Conservation (phyloP, 2,329 filamentous ascomycete genomes). For the Seiridium cupressi region DNA sequence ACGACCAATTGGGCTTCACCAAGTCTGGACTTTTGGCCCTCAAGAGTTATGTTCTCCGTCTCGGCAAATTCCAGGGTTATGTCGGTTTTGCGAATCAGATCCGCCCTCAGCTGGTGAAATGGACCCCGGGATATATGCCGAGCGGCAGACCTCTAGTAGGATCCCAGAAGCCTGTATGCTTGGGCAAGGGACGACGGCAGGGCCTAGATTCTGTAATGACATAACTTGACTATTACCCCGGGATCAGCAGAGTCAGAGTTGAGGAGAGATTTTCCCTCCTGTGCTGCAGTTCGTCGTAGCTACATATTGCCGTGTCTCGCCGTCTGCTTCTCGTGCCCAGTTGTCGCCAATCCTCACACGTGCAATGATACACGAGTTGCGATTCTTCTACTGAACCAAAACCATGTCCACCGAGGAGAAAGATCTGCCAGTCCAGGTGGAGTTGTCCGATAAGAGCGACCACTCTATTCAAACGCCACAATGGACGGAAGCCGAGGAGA, state of each 20-base stretch:
- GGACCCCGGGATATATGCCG: neutral
- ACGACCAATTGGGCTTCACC: neutral
- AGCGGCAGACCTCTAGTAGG: neutral
- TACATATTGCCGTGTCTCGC: too few relatives aligned
- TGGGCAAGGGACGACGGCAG: too few relatives aligned
- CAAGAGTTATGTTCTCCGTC: neutral
- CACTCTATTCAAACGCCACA: conserved; percentile 27
- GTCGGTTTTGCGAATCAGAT: neutral
- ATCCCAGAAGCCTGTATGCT: too few relatives aligned
- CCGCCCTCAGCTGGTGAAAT: neutral
- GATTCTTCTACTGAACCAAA: conserved; percentile 36
- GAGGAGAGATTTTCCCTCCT: too few relatives aligned
- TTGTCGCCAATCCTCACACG: too few relatives aligned
- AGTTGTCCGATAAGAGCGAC: conserved; percentile 21
- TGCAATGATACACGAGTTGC: too few relatives aligned
- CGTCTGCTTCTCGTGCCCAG: too few relatives aligned
- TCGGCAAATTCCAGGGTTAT: neutral
- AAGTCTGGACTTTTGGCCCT: neutral
- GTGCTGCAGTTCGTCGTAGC: too few relatives aligned
- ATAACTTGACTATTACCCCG: too few relatives aligned
- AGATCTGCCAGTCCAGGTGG: conserved; percentile 19
- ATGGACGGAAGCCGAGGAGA: conserved; percentile 52
- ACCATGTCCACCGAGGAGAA: conserved; percentile 16
- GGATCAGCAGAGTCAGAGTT: too few relatives aligned
- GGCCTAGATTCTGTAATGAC: too few relatives aligned